Percentiles rank a stretch among this genome's conserved stretches.
Evolutionary conservation across 139 green algal species (phyloP).

Genomic region (Pycnococcus provasolii): DNA sequence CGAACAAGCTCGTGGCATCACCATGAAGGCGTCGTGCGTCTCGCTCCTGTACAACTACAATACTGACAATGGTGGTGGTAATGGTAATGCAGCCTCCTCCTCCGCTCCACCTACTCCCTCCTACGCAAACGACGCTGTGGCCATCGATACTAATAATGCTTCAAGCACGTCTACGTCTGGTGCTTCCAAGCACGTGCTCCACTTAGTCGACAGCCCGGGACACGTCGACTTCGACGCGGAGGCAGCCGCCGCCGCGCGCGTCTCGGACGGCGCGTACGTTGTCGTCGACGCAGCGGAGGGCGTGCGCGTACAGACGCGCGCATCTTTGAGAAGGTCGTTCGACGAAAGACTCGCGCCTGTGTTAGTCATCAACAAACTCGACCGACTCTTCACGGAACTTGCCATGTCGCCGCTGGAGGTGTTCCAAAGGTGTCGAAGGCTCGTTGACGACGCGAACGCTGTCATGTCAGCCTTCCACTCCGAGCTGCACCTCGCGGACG

Average conservation of each 20-base stretch:
- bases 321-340: constrained; percentile 79
- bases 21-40: constrained; percentile 94
- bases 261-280: constrained; percentile 87
- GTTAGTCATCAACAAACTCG: constrained; percentile 97
- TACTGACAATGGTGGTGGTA: not conserved
- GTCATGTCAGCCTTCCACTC: constrained; percentile 73
- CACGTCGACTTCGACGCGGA: constrained; percentile 97
- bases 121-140: too few relatives aligned
- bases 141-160: too few relatives aligned
- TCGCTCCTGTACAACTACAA: constrained; percentile 63
- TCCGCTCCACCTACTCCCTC: too few relatives aligned
- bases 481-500: constrained; percentile 76
- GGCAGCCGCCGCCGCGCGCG: constrained; percentile 78
- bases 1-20: constrained; percentile 85
- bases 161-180: too few relatives aligned
- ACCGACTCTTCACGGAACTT: constrained; percentile 86
- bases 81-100: too few relatives aligned
- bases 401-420: constrained; percentile 53
- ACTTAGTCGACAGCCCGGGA: constrained; percentile 95
- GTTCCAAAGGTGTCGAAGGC: constrained; percentile 49
- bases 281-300: constrained; percentile 94
- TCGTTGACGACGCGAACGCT: constrained; percentile 90
- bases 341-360: constrained; percentile 72
- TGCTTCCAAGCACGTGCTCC: constrained; percentile 57
- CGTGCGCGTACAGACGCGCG: constrained; percentile 98